Evolutionary conservation across 2,329 filamentous ascomycete genomes (phyloP), one percentile per base, ranked within the genome.

Genomic region (Lasiodiplodia gonubiensis): DNA sequence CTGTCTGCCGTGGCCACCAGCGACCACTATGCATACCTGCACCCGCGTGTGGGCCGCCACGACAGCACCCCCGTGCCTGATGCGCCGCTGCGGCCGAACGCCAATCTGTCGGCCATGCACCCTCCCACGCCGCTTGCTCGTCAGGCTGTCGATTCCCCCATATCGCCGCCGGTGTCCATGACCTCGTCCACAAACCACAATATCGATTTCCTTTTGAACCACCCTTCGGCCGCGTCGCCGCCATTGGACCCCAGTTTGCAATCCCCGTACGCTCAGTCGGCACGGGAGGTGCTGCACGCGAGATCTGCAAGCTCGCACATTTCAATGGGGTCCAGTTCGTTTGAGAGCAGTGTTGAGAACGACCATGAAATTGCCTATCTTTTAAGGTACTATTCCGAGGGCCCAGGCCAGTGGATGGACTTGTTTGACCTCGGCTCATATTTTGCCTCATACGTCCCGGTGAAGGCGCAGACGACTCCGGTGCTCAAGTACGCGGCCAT

Each of bases 351-450:
- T 10, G 71, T 69, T 4, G 74, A 77, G 39, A 72, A 74, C 61
- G 85, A 88, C 63, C 84, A 86, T 69, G 86, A 89, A 71, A 81
- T 86, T 67, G 84, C 86, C n/a, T 89, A 86, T 71, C 79, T 89
- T 1, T 77, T 89, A 60, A 79, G 86, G 30, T 86, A 88, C 74
- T 89, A 88, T 72, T 85, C 86, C 2, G 86, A 89, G 75, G 83
- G 82, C 0, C 82, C 86, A 27, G 87, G 86, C 7, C 84, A 85
- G 70, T 89, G 87, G 86, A 86, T 85, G 84, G 84, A 85, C 70
- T 75, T 86, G 3, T 86, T 84, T 71, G 84, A 86, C 70, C 76
- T 85, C 39, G 85, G 84, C 6, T 85, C 82, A 49, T 89, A 89
- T 73, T 90, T 89, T 68, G 83, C 85, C 3, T 86, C 85, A 27